Evolutionary conservation across 2,329 filamentous ascomycete species (phyloP).

Genomic region (Bretziella fagacearum): DNA sequence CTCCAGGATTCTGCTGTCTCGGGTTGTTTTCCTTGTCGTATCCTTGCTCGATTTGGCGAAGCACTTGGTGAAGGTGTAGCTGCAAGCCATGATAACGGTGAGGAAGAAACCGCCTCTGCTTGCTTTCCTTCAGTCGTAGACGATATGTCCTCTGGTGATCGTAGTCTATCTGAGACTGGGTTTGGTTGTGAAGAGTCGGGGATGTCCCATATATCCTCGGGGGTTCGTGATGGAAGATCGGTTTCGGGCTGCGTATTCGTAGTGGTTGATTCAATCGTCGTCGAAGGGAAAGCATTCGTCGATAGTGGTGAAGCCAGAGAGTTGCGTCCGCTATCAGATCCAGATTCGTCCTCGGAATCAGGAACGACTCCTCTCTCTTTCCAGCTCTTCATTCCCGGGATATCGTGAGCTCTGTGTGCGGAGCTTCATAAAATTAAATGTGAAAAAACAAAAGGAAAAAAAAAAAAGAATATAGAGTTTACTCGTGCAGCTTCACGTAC

Average conservation of each 20-base stretch:
- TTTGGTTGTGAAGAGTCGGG: constrained; percentile 5
- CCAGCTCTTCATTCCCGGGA: constrained; percentile 27
- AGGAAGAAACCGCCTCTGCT: neutral
- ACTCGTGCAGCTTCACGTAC: too few relatives aligned
- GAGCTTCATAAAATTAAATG: too few relatives aligned
- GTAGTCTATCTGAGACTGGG: neutral
- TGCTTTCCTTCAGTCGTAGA: neutral
- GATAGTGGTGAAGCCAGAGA: neutral
- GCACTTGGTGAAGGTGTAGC: neutral
- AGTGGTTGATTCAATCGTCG: neutral
- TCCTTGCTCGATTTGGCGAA: neutral
- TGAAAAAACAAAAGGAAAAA: too few relatives aligned
- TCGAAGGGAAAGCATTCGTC: neutral
- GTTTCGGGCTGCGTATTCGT: neutral
- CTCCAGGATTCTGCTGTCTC: neutral
- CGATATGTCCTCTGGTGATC: neutral
- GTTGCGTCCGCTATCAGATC: constrained; percentile 22
- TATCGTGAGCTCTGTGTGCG: too few relatives aligned
- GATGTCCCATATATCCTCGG: constrained; percentile 11
- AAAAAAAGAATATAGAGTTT: too few relatives aligned
- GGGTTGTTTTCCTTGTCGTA: neutral
- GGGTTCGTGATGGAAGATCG: neutral
- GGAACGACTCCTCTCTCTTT: constrained; percentile 34
- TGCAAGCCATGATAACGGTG: constrained; percentile 8
- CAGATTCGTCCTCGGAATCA: constrained; percentile 33